A percentile compares a stretch with the other conserved stretches of the same genome.
Conservation (phyloP, 306 rosid species). For the Canavalia gladiata region DNA sequence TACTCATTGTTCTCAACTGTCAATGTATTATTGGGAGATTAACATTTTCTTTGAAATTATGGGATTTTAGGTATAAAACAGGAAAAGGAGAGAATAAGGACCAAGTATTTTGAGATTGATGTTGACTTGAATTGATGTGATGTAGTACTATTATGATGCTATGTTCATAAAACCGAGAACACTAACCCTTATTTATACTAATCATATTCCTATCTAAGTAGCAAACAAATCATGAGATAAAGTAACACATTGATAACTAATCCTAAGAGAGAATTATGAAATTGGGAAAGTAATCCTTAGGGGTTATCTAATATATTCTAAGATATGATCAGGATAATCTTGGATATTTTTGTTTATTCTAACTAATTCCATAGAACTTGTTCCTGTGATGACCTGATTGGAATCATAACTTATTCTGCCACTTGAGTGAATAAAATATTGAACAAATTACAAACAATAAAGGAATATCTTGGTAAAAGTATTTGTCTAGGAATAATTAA, state of each 20-base stretch:
- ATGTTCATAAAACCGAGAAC: not conserved
- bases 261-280: not conserved
- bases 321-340: not conserved
- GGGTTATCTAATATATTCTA: not conserved
- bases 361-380: constrained; percentile 7
- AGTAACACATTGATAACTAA: not conserved
- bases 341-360: not conserved
- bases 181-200: not conserved
- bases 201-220: not conserved
- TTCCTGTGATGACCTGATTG: not conserved
- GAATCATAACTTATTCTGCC: constrained; percentile 20
- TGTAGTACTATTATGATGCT: not conserved
- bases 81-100: not conserved
- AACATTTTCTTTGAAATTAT: not conserved
- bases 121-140: not conserved
- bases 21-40: constrained; percentile 1
- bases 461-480: constrained; percentile 2
- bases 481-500: constrained; percentile 22
- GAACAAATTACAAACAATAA: not conserved
- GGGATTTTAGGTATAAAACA: not conserved
- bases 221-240: not conserved
- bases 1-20: not conserved
- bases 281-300: not conserved
- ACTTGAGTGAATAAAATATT: not conserved
- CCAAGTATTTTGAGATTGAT: not conserved